Base-by-base conservation (phyloP, 2,329 filamentous ascomycete species). In the Colletotrichum tanaceti region DNA sequence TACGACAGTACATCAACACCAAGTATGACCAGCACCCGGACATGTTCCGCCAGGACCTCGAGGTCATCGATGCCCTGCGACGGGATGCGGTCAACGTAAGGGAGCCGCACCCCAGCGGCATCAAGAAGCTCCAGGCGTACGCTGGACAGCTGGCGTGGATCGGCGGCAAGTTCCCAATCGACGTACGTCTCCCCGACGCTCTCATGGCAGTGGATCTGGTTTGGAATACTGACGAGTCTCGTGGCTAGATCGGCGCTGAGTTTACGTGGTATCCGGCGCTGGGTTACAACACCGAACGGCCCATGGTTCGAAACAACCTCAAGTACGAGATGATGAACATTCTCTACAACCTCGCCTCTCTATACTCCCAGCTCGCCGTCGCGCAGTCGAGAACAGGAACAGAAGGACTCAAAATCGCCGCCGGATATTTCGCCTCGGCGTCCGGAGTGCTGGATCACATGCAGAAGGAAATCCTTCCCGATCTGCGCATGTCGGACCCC, bases 11-110 rank as follows among this genome's bases (percentile, higher is more conserved):
- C 83, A 98, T 99, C 76, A 97, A 94, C 70, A 91, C 89, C 79
- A 98, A 98, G 86, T 98, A 98, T 90, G 95, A 98, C 80, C 96
- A 99, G 79, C 95, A 97, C 77, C 95, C 96, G 41, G 94, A 98
- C 79, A 97, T 97, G 91, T 99, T 99, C 80, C 89, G 89, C 71
- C 87, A 93, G 72, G 96, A 99, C 82, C 89, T 89, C 67, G 90
- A 94, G 76, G 87, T 91, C 72, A 94, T 99, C 75, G 94, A 98
- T 77, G 85, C 88, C 57, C 83, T 98, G 66, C 90, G 96, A 5
- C 87, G 88, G 71, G 93, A 97, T 77, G 96, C 96, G n/a, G 86
- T 97, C 63, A 93, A 94, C 78, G 91, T 96, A 2, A 89, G 91
- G 68, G 96, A 99, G 77, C 90, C 96, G 3, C 96, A 99, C 77